Conservation (phyloP, 148 eudicot genomes). For the Simmondsia chinensis region DNA sequence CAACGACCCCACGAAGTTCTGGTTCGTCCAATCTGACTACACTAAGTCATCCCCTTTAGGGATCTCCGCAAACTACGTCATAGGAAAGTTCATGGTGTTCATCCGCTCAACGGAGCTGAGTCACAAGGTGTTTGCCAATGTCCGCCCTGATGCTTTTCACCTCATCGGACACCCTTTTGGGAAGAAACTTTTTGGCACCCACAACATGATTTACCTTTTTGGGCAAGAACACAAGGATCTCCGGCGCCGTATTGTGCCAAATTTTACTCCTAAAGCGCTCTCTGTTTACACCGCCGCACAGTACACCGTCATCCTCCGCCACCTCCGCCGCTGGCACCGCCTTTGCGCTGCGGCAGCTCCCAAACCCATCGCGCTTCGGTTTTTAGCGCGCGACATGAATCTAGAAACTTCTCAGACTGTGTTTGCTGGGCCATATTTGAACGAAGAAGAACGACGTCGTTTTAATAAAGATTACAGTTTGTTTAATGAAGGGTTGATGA, state of each 20-base stretch:
- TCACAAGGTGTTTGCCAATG: conserved; percentile 59
- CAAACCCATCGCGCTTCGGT: conserved; percentile 29
- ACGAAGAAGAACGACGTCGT: conserved; percentile 14
- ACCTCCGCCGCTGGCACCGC: conserved; percentile 15
- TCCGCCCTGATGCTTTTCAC: conserved; percentile 72
- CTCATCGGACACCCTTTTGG: conserved; percentile 86
- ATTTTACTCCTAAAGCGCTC: conserved; percentile 68
- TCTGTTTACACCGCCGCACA: conserved; percentile 47
- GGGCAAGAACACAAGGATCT: conserved; percentile 82
- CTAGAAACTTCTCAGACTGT: conserved; percentile 82
- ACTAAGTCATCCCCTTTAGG: conserved; percentile 49
- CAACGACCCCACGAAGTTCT: conserved; percentile 47
- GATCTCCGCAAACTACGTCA: conserved; percentile 57
- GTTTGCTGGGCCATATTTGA: conserved; percentile 61
- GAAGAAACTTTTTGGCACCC: conserved; percentile 68
- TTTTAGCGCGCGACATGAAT: conserved; percentile 67
- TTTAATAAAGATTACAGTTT: conserved; percentile 51
- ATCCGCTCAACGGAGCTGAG: conserved; percentile 49
- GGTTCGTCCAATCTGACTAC: conserved; percentile 53
- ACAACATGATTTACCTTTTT: conserved; percentile 67
- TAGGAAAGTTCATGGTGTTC: conserved; percentile 51
- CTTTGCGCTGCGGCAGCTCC: not conserved
- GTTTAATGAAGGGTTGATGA: conserved; percentile 67
- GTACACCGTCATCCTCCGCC: conserved; percentile 37
- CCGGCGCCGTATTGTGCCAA: conserved; percentile 69